These are phyloP conservation scores for Trypanosoma avium DNA, from an alignment of 208 protist species.

Conservation along the genomic window DNA sequence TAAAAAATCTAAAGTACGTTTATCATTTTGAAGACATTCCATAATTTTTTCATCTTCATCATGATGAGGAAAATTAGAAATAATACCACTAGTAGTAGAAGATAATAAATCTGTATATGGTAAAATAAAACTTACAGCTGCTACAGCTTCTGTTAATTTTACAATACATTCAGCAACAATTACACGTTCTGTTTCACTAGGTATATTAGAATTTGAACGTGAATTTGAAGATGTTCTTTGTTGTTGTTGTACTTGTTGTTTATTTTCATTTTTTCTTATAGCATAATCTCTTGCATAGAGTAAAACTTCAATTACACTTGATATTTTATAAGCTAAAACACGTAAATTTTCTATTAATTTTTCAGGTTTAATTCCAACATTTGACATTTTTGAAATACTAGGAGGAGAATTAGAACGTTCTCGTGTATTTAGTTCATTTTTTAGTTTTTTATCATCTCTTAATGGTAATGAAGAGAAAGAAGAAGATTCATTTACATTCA, in stretches of 20 bases:
- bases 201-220: not conserved
- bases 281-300: slow-evolving; percentile 13
- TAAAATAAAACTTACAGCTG: not conserved
- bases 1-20: not conserved
- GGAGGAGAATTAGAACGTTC: too few relatives aligned
- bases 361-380: too few relatives aligned
- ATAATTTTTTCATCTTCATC: not conserved
- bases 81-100: not conserved
- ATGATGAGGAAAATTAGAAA: too few relatives aligned
- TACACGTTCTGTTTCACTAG: not conserved
- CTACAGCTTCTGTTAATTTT: slow-evolving; percentile 10
- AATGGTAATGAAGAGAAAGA: too few relatives aligned
- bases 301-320: slow-evolving; percentile 2
- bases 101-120: not conserved
- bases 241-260: not conserved
- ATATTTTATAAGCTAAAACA: not conserved
- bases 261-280: not conserved
- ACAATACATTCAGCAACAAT: slow-evolving; percentile 2
- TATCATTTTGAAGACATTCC: not conserved
- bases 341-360: not conserved
- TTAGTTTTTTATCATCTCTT: too few relatives aligned
- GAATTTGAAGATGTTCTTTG: not conserved
- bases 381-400: too few relatives aligned
- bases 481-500: too few relatives aligned
- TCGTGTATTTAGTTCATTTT: too few relatives aligned